Conservation (phyloP, 345 rosid genomes). For the Salix exigua region DNA sequence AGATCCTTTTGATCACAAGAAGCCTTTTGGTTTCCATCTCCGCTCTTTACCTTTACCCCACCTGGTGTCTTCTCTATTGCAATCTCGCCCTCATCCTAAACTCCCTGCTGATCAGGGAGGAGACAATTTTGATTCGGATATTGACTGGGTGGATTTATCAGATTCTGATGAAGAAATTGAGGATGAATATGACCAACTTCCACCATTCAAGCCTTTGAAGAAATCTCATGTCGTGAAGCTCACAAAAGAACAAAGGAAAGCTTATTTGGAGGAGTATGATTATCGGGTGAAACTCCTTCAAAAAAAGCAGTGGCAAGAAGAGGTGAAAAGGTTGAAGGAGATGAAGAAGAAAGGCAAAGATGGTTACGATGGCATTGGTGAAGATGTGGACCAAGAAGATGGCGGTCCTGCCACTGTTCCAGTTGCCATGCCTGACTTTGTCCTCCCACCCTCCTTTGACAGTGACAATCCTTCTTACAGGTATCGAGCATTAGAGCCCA, state of each 20-base stretch:
- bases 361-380: neutral
- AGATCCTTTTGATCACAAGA: constrained; percentile 24
- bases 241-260: constrained; percentile 39
- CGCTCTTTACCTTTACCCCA: constrained; percentile 36
- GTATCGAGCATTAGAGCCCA: constrained; percentile 32
- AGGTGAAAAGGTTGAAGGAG: constrained; percentile 31
- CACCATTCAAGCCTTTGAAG: constrained; percentile 44
- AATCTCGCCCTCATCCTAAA: constrained; percentile 35
- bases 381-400: constrained; percentile 23
- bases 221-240: constrained; percentile 36
- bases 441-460: constrained; percentile 41
- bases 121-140: constrained; percentile 26
- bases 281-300: constrained; percentile 41
- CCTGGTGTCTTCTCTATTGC: constrained; percentile 46
- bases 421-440: constrained; percentile 34
- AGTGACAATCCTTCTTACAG: constrained; percentile 33
- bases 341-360: constrained; percentile 30
- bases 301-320: constrained; percentile 45
- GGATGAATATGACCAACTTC: constrained; percentile 40
- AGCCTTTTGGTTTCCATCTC: constrained; percentile 27
- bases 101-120: constrained; percentile 27
- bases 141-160: constrained; percentile 27
- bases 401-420: constrained; percentile 21
- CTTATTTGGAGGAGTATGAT: constrained; percentile 45
- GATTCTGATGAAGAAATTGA: constrained; percentile 30